Conservation (phyloP, 441 rosid species). For the Erodium trifolium region DNA sequence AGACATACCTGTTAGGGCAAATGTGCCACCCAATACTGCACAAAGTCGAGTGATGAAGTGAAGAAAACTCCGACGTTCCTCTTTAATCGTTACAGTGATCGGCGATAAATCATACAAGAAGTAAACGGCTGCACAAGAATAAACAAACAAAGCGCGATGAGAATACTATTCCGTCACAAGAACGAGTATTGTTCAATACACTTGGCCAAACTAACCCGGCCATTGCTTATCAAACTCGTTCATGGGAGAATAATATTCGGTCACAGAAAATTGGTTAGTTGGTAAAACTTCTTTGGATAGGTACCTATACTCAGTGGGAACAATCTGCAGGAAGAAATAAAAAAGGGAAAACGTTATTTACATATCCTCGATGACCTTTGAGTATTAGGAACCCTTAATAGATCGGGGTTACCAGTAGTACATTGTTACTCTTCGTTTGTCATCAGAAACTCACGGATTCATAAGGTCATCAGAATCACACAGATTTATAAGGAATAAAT, state of each 20-base stretch:
- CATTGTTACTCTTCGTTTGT: no score
- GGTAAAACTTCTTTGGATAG: conserved; percentile 73
- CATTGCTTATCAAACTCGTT: conserved; percentile 56
- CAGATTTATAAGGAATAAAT: no score
- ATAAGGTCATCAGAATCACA: no score
- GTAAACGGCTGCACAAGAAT: conserved; percentile 61
- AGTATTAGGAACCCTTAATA: no score
- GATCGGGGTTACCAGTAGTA: no score
- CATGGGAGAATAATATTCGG: conserved; percentile 78
- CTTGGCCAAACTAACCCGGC: conserved; percentile 60
- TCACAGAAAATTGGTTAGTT: conserved; percentile 87
- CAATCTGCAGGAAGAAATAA: conserved; percentile 48
- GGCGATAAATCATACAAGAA: conserved; percentile 94
- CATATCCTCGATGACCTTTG: no score
- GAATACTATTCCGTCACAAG: no score
- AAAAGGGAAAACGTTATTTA: not conserved
- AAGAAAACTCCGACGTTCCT: conserved; percentile 82
- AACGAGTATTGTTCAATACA: not conserved
- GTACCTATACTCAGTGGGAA: conserved; percentile 88
- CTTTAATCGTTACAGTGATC: conserved; percentile 84
- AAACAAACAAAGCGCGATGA: not conserved
- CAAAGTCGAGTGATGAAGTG: conserved; percentile 91
- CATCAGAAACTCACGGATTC: no score
- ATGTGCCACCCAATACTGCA: conserved; percentile 94
- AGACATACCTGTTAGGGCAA: conserved; percentile 77